Evolutionary conservation across 1,139 yeast species (phyloP), one percentile per base, ranked within the genome.

Genomic region (Yamadazyma songkhlaensis): DNA sequence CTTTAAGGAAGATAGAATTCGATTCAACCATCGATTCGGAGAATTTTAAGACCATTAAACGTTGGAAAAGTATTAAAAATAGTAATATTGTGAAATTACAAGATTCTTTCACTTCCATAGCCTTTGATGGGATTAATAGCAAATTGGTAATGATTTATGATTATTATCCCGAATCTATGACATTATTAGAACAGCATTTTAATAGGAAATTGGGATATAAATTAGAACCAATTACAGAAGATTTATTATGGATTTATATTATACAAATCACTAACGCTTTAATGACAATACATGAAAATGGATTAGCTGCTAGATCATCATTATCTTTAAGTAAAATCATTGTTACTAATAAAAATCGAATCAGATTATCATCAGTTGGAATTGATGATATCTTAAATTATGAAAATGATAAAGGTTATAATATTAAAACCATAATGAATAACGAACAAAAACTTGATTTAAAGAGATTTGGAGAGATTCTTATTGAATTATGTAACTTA

Each of bases 21-120:
- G 69, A 77, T 35, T 78, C 79, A 34, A 73, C 76, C 29, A 73
- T 83, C 17, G 60, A 73, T 3, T 79, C 81, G 46, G 89, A 87
- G 43, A 72, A 72, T 2, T 68, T 71, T 44, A 56, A 53, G 34
- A 59, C 58, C 12, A 58, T 70, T 33, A 67, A 68, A 40, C 49
- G 51, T 38, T 71, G 77, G 77, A 74, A 72, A 42, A 71, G 77
- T 30, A 53, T 78, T 9, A 60, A 70, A 22, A 53, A 54, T 46
- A 75, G 90, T 10, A 81, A 82, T 49, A 65, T 88, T 12, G 87
- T 85, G 2, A 71, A 73, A 29, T 62, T 89, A 7, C 74, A 77
- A 36, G 97, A 90, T 55, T 89, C 95, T 9, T 92, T 92, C 57
- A 84, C 96, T 1, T 82, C 94, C 9, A 77, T 88, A 45, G 86